Evolutionary conservation across 495 filamentous ascomycete species (phyloP).

Genomic region (Apiosordaria backusii): DNA sequence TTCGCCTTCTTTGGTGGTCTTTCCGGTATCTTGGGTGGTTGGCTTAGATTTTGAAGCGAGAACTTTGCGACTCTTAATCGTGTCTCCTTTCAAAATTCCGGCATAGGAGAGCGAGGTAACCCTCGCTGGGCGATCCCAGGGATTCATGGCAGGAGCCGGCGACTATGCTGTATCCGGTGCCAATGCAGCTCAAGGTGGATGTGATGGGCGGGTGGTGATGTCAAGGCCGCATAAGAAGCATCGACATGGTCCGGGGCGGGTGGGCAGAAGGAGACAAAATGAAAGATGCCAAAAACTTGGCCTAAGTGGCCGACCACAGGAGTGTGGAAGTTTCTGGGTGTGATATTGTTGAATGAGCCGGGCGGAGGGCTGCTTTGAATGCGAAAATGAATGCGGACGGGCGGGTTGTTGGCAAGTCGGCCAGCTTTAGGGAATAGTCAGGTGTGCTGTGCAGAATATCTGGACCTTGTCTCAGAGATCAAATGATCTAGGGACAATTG

Average conservation of each 20-base stretch:
- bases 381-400: not conserved
- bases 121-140: not conserved
- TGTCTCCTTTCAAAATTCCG: slow-evolving; percentile 6
- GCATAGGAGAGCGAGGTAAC: slow-evolving; percentile 16
- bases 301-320: not conserved
- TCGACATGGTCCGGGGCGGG: slow-evolving; percentile 2
- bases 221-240: slow-evolving; percentile 4
- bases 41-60: slow-evolving; percentile 7
- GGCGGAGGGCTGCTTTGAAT: not conserved
- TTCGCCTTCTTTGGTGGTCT: not conserved
- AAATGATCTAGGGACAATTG: not conserved
- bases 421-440: not conserved
- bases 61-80: slow-evolving; percentile 13
- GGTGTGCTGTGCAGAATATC: not conserved
- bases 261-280: slow-evolving; percentile 4
- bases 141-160: slow-evolving; percentile 7
- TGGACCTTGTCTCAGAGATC: not conserved
- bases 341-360: not conserved
- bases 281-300: not conserved
- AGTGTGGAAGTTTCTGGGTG: too few relatives aligned
- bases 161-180: not conserved
- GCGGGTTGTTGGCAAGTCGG: not conserved
- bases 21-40: not conserved
- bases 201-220: slow-evolving; percentile 6
- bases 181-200: not conserved